Evolutionary conservation across 192 early-diverging fungal genomes (phyloP).

Genomic region (Coemansia sp.): DNA sequence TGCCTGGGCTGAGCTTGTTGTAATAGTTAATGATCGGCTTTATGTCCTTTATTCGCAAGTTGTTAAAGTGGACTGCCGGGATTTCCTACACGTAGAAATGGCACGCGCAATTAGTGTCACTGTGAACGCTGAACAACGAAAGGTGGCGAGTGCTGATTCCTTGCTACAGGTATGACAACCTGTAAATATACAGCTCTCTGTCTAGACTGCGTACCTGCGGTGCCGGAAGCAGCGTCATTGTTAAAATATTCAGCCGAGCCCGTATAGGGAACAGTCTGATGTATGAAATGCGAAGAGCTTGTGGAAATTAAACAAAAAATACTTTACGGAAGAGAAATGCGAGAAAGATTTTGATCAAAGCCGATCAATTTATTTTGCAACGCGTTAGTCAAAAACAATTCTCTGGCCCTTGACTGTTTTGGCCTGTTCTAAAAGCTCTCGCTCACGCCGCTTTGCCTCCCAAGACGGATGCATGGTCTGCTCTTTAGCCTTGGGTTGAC

Average conservation of each 20-base stretch:
- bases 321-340: neutral
- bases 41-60: constrained; percentile 28
- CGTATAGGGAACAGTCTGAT: neutral
- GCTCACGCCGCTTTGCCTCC: constrained; percentile 51
- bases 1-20: neutral
- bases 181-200: neutral
- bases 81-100: neutral
- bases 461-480: constrained; percentile 43
- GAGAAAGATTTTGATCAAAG: constrained; percentile 1
- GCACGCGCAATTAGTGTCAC: neutral
- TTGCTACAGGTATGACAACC: too few relatives aligned
- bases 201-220: neutral
- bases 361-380: neutral
- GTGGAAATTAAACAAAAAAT: constrained; percentile 8
- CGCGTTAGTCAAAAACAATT: constrained; percentile 46
- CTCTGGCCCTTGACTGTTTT: constrained; percentile 55
- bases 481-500: neutral
- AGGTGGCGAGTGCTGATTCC: neutral
- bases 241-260: neutral
- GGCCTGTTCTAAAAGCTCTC: constrained; percentile 45
- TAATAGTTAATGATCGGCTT: constrained; percentile 12
- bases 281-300: neutral
- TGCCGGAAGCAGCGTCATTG: constrained; percentile 2
- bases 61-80: neutral
- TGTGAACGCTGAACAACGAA: neutral